These are phyloP conservation scores for Yamadazyma aaseri DNA, from an alignment of 1,139 yeast species.

Conservation along the genomic window DNA sequence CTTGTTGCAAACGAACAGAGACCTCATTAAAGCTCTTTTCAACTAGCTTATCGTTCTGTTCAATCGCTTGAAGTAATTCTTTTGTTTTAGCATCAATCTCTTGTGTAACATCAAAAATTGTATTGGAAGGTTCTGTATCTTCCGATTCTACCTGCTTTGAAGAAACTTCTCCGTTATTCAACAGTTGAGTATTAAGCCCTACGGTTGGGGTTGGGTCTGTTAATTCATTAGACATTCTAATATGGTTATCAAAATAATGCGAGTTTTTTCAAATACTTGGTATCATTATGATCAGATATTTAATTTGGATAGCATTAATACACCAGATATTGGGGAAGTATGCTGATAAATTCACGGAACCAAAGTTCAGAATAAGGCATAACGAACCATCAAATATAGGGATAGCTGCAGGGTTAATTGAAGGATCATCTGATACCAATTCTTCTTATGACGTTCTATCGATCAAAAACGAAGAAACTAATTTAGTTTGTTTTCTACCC, in stretches of 20 bases:
- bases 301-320: background rate
- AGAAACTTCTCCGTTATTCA: constrained; percentile 12
- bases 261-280: background rate
- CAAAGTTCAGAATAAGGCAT: constrained; percentile 19
- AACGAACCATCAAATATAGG: constrained; percentile 1
- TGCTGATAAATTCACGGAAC: constrained; percentile 5
- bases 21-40: constrained; percentile 27
- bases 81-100: constrained; percentile 44
- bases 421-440: constrained; percentile 2
- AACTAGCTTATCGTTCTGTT: constrained; percentile 30
- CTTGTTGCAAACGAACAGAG: constrained; percentile 16
- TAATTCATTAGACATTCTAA: constrained; percentile 6
- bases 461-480: constrained; percentile 10
- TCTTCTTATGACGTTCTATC: constrained; percentile 24
- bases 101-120: constrained; percentile 53
- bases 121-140: constrained; percentile 11
- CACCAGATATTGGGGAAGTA: background rate
- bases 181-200: constrained; percentile 13
- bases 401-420: constrained; percentile 13
- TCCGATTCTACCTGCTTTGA: background rate
- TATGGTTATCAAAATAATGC: background rate
- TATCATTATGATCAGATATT: background rate
- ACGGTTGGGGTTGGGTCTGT: constrained; percentile 8
- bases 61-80: constrained; percentile 27
- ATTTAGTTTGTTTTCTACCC: constrained; percentile 23